Conservation (phyloP, 2,329 filamentous ascomycete genomes). For the Fusarium praegraminearum region DNA sequence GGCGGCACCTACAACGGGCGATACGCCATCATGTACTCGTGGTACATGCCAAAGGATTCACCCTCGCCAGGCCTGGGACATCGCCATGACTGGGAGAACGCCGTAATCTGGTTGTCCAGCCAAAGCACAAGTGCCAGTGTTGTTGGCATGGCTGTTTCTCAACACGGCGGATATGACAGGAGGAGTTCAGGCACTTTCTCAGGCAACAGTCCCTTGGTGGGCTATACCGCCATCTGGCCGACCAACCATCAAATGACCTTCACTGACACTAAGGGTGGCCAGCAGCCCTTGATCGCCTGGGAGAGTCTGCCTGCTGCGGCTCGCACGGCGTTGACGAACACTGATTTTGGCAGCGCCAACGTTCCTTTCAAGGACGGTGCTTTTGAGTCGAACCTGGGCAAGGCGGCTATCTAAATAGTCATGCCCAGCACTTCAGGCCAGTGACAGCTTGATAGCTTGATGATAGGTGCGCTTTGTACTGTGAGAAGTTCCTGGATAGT, state of each 20-base stretch:
- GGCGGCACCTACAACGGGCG: constrained; percentile 49
- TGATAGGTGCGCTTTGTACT: background rate
- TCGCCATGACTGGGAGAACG: constrained; percentile 47
- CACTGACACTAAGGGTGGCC: constrained; percentile 53
- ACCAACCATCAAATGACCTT: constrained; percentile 55
- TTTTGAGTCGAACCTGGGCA: constrained; percentile 44
- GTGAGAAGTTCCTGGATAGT: background rate
- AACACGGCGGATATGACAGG: constrained; percentile 53
- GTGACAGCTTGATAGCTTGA: background rate
- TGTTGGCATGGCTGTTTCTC: constrained; percentile 54
- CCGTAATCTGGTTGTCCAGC: constrained; percentile 47
- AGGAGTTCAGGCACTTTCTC: constrained; percentile 43
- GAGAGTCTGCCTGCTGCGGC: constrained; percentile 55
- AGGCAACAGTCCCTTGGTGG: constrained; percentile 49
- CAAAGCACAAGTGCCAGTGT: constrained; percentile 44
- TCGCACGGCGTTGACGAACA: constrained; percentile 53
- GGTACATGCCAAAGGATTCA: constrained; percentile 62
- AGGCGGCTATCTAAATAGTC: constrained; percentile 30
- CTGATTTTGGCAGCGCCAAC: constrained; percentile 58
- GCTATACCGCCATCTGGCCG: constrained; percentile 51
- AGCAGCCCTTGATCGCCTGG: constrained; percentile 60
- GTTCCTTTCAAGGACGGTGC: constrained; percentile 56
- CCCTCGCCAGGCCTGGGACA: constrained; percentile 48
- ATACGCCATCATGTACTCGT: constrained; percentile 59
- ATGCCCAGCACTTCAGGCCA: background rate